Conservation (phyloP, 805 yeast genomes). For the Ogataea naganishii region DNA sequence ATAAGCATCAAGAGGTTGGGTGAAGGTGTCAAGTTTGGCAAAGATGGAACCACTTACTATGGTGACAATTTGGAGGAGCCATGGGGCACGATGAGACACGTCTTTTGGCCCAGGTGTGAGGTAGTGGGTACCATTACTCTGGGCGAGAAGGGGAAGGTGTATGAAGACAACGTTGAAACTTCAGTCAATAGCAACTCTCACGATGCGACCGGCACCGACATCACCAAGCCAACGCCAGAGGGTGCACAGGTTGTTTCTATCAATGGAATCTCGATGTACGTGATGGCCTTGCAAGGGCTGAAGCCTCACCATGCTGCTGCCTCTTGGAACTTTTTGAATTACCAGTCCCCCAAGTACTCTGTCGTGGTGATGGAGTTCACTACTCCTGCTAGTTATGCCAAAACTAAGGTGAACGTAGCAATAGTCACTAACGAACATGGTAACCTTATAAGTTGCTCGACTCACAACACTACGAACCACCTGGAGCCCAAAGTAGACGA, state of each 20-base stretch:
- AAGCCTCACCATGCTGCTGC: conserved; percentile 99
- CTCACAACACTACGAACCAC: conserved; percentile 59
- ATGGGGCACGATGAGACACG: conserved; percentile 96
- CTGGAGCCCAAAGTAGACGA: conserved; percentile 50
- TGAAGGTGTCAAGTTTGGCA: conserved; percentile 85
- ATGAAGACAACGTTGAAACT: conserved; percentile 8
- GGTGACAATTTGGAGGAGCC: conserved; percentile 81
- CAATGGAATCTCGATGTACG: conserved; percentile 64
- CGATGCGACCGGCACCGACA: conserved; percentile 21
- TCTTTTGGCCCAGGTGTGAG: conserved; percentile 89
- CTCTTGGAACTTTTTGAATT: conserved; percentile 88
- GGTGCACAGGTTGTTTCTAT: conserved; percentile 15
- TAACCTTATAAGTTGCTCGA: conserved; percentile 51
- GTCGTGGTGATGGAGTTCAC: conserved; percentile 92
- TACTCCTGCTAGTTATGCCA: conserved; percentile 85
- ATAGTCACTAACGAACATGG: conserved; percentile 59
- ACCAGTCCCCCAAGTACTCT: conserved; percentile 66
- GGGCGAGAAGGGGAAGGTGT: conserved; percentile 21
- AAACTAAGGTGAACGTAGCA: conserved; percentile 73
- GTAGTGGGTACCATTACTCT: conserved; percentile 57
- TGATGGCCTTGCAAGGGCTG: conserved; percentile 97
- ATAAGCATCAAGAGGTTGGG: conserved; percentile 50
- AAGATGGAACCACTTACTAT: conserved; percentile 75
- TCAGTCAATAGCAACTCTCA: conserved; percentile 1
- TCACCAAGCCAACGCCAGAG: conserved; percentile 14